These are phyloP conservation scores for Talaromyces sp. DNA, from an alignment of 2,329 filamentous ascomycete genomes.

Conservation along the genomic window DNA sequence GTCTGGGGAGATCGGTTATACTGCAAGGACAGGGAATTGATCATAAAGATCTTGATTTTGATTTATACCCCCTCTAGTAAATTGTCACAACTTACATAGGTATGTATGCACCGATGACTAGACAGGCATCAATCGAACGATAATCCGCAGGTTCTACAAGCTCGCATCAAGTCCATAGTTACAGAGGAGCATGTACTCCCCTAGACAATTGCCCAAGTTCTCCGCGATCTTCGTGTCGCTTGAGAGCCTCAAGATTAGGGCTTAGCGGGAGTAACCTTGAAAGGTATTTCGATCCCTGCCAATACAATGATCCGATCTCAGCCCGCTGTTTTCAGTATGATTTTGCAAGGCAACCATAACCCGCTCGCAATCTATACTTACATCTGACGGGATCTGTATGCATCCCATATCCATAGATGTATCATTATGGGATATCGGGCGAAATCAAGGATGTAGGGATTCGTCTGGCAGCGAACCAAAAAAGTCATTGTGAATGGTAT, in stretches of 20 bases:
- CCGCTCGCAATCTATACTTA: no score
- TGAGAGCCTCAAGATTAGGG: background rate
- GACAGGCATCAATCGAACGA: background rate
- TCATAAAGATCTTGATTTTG: background rate
- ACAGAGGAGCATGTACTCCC: background rate
- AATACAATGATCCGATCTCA: background rate
- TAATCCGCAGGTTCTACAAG: background rate
- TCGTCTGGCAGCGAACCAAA: no score
- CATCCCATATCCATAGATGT: no score
- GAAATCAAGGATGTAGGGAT: no score
- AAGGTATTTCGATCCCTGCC: background rate
- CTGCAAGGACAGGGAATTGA: background rate
- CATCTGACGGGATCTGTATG: no score
- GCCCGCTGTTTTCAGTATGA: no score
- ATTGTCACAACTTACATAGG: background rate
- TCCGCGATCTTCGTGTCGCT: background rate
- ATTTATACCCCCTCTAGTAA: background rate
- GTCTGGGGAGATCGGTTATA: background rate
- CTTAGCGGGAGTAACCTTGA: background rate
- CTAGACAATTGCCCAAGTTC: background rate
- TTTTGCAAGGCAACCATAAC: no score
- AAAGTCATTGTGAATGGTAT: no score
- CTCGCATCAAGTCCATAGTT: background rate
- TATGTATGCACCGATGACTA: background rate
- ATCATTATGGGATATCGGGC: no score